These are phyloP conservation scores for Phlebiopsis gigantea DNA, from an alignment of 768 basidiomycete genomes.

Conservation along the genomic window DNA sequence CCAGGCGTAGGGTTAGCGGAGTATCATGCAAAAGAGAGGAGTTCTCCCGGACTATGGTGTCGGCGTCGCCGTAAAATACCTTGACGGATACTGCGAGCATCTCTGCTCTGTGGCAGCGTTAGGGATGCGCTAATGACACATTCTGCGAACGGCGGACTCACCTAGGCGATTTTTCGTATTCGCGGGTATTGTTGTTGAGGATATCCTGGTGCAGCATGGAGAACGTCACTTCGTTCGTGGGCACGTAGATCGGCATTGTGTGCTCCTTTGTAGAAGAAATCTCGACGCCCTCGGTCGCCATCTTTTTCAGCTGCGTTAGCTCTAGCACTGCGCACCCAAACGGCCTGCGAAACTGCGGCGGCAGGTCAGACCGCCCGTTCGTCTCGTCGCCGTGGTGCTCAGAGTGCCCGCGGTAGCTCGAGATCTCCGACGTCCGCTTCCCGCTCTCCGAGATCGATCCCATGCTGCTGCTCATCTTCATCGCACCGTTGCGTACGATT, in stretches of 20 bases:
- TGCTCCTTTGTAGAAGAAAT: slow-evolving; percentile 66
- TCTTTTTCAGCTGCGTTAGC: slow-evolving; percentile 66
- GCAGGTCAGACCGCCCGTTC: slow-evolving; percentile 25
- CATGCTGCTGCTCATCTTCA: slow-evolving; percentile 64
- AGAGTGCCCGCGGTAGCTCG: slow-evolving; percentile 23
- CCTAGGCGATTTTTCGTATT: slow-evolving; percentile 82
- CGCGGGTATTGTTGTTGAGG: slow-evolving; percentile 69
- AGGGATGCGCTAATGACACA: not conserved
- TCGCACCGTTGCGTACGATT: slow-evolving; percentile 80
- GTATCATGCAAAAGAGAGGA: slow-evolving; percentile 76
- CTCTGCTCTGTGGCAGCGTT: slow-evolving; percentile 58
- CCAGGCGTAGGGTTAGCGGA: slow-evolving; percentile 79
- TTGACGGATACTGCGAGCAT: slow-evolving; percentile 80
- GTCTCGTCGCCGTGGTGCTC: slow-evolving; percentile 1
- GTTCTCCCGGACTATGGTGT: slow-evolving; percentile 76
- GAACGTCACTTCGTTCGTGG: slow-evolving; percentile 78
- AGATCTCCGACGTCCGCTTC: slow-evolving; percentile 53
- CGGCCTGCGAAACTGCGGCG: slow-evolving; percentile 67
- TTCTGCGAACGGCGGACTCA: slow-evolving; percentile 28
- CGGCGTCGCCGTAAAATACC: slow-evolving; percentile 78
- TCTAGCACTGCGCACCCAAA: slow-evolving; percentile 96
- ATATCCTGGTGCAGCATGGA: slow-evolving; percentile 96
- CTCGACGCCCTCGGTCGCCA: slow-evolving; percentile 60
- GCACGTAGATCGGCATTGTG: slow-evolving; percentile 83
- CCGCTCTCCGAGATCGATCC: slow-evolving; percentile 42